Percentiles rank a stretch among this genome's conserved stretches.
Conservation (phyloP, 1,139 yeast genomes). For the Kurtzmaniella natalensis region DNA sequence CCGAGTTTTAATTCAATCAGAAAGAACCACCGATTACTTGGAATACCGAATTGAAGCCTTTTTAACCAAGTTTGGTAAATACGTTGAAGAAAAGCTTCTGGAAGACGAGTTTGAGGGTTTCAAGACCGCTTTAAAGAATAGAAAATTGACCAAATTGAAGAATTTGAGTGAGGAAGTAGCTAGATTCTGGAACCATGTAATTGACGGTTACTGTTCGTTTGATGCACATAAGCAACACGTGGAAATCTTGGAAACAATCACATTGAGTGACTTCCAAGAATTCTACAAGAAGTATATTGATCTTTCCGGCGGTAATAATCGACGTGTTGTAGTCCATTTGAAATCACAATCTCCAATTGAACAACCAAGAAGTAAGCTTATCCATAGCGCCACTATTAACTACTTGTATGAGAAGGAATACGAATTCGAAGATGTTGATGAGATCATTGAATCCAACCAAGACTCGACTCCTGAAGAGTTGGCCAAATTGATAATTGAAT, state of each 20-base stretch:
- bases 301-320: slow-evolving; percentile 19
- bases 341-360: slow-evolving; percentile 50
- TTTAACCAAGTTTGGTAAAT: slow-evolving; percentile 35
- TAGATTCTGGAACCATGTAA: slow-evolving; percentile 63
- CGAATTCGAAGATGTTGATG: slow-evolving; percentile 24
- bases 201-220: slow-evolving; percentile 77
- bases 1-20: slow-evolving; percentile 82
- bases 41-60: slow-evolving; percentile 75
- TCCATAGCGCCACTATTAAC: slow-evolving; percentile 25
- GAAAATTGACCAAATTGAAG: slow-evolving; percentile 67
- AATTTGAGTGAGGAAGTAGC: slow-evolving; percentile 73
- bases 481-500: slow-evolving; percentile 12
- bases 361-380: slow-evolving; percentile 18
- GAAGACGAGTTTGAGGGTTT: slow-evolving; percentile 65
- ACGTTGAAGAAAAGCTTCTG: slow-evolving; percentile 37
- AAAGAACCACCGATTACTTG: slow-evolving; percentile 67
- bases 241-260: slow-evolving; percentile 45
- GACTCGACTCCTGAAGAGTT: slow-evolving; percentile 14
- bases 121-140: slow-evolving; percentile 61
- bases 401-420: slow-evolving; percentile 20
- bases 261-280: slow-evolving; percentile 52
- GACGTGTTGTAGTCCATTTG: slow-evolving; percentile 60
- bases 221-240: slow-evolving; percentile 54
- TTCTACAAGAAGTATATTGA: slow-evolving; percentile 50
- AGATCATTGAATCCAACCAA: slow-evolving; percentile 17